phyloP scores from a whole-genome alignment of 2,329 filamentous ascomycete genomes.

The Thermomyces lanuginosus region DNA sequence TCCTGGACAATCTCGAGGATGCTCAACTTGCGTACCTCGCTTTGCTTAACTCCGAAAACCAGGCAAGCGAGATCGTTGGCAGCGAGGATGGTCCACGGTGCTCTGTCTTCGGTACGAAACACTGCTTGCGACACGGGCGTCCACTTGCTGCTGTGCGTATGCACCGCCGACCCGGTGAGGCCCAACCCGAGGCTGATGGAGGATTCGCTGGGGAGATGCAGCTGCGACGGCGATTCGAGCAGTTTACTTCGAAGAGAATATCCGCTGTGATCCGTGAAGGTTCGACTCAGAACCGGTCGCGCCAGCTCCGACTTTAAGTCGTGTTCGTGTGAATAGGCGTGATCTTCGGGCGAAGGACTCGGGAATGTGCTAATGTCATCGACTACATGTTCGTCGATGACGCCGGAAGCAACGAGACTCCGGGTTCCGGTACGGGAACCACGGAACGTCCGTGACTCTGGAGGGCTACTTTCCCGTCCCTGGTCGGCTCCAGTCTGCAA shows the following conservation, averaged over 20 bases:
- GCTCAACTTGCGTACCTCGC: slow-evolving; percentile 83
- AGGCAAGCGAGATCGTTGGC: slow-evolving; percentile 93
- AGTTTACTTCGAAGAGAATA: slow-evolving; percentile 65
- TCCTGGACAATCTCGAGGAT: slow-evolving; percentile 89
- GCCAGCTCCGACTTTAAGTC: slow-evolving; percentile 30
- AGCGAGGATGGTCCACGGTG: slow-evolving; percentile 89
- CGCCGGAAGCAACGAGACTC: slow-evolving; percentile 10
- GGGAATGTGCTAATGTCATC: too few relatives aligned
- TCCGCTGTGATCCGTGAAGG: slow-evolving; percentile 67
- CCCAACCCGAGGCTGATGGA: slow-evolving; percentile 24
- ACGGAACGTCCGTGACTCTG: slow-evolving; percentile 62
- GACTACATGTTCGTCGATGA: slow-evolving; percentile 13
- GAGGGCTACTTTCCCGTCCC: slow-evolving; percentile 67
- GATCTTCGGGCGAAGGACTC: slow-evolving; percentile 18
- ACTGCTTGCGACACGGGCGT: slow-evolving; percentile 86
- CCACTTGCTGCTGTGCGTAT: slow-evolving; percentile 81
- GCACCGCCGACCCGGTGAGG: slow-evolving; percentile 41
- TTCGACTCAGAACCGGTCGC: slow-evolving; percentile 61
- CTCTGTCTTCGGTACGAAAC: slow-evolving; percentile 81
- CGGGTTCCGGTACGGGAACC: slow-evolving; percentile 15
- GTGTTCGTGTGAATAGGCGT: slow-evolving; percentile 15
- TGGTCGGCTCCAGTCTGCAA: slow-evolving; percentile 29
- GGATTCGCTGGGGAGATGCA: slow-evolving; percentile 47
- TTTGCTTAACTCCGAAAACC: slow-evolving; percentile 97
- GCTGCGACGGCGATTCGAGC: slow-evolving; percentile 69